These are phyloP conservation scores for Saussurea involucrata DNA, from an alignment of 129 eudicot genomes.

Conservation along the genomic window DNA sequence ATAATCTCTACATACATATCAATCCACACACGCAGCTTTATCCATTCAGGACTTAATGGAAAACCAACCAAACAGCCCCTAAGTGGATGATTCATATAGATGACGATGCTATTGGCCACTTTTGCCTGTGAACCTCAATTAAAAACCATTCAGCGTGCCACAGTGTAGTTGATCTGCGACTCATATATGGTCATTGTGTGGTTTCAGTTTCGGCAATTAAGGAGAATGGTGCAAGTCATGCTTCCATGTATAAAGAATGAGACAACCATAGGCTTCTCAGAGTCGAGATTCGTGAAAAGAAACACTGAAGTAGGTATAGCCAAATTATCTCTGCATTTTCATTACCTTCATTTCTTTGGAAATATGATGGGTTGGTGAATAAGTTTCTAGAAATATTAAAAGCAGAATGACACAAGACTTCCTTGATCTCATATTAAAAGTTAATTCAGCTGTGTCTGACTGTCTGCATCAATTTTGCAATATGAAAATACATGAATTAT, in stretches of 20 bases:
- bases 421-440: conserved; percentile 1
- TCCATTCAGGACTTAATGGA: too few species aligned
- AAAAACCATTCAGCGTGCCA: not conserved
- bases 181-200: conserved; percentile 9
- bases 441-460: not conserved
- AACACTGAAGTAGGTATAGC: conserved; percentile 24
- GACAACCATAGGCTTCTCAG: conserved; percentile 15
- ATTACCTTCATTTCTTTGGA: not conserved
- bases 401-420: not conserved
- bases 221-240: conserved; percentile 24
- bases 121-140: not conserved
- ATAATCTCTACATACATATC: too few species aligned
- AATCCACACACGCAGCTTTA: too few species aligned
- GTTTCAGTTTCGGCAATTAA: conserved; percentile 27
- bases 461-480: not conserved
- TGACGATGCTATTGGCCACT: not conserved
- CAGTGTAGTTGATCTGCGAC: not conserved
- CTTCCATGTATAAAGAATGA: conserved; percentile 29
- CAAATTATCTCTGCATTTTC: conserved; percentile 1
- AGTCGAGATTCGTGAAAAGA: conserved; percentile 24
- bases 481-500: not conserved
- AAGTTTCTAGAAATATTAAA: not conserved
- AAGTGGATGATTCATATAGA: not conserved
- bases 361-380: not conserved
- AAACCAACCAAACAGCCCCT: too few species aligned